A percentile compares a stretch with the other conserved stretches of the same genome.
These are phyloP conservation scores for Cornus florida DNA, from an alignment of 148 eudicot species.

Conservation along the genomic window DNA sequence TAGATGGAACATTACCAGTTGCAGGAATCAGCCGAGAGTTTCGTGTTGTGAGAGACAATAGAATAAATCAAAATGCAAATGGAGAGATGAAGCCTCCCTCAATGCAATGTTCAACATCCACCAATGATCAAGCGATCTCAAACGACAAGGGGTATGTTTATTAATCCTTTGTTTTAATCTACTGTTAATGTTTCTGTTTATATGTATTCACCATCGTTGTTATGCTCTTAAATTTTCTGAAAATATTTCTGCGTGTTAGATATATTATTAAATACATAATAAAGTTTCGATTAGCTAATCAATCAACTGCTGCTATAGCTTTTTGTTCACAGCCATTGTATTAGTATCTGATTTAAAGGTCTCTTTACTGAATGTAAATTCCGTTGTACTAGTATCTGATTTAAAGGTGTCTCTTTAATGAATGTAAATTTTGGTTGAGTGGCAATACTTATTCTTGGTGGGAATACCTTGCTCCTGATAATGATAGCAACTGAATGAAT, in stretches of 20 bases:
- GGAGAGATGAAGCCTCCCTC: conserved; percentile 46
- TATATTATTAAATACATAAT: neutral
- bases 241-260: neutral
- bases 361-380: too few species aligned
- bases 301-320: neutral
- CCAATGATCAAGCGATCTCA: conserved; percentile 27
- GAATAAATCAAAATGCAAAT: conserved; percentile 49
- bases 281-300: neutral
- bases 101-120: conserved; percentile 31
- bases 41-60: conserved; percentile 91
- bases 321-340: neutral
- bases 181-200: neutral
- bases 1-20: conserved; percentile 12
- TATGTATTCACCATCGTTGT: neutral
- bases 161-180: neutral
- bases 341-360: neutral
- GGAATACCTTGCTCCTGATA: neutral
- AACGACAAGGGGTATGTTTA: conserved; percentile 52
- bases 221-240: neutral
- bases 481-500: neutral
- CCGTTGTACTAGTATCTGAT: neutral
- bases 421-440: neutral
- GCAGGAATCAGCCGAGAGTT: conserved; percentile 67
- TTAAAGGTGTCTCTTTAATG: neutral
- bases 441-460: neutral